These are phyloP conservation scores for Sugiyamaella lignohabitans DNA, from an alignment of 805 yeast genomes.

Conservation along the genomic window DNA sequence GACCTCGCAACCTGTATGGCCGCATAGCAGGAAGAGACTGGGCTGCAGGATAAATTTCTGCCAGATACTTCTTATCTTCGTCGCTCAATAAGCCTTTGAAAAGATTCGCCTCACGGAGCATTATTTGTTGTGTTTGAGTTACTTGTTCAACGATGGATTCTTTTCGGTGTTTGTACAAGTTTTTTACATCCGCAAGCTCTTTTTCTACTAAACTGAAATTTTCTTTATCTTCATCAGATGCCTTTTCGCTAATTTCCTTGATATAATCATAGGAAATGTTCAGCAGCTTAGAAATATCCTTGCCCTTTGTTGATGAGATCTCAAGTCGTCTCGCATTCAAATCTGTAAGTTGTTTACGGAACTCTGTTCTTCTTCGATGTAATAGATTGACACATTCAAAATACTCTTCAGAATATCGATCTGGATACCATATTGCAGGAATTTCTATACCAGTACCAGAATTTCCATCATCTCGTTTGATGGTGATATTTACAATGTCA, in stretches of 20 bases:
- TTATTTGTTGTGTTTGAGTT: slow-evolving; percentile 3
- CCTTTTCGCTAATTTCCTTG: not conserved
- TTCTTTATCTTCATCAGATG: not conserved
- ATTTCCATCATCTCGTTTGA: slow-evolving; percentile 24
- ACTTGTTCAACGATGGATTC: not conserved
- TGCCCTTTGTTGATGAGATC: slow-evolving; percentile 16
- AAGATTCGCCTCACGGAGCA: not conserved
- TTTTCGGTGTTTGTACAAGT: slow-evolving; percentile 9
- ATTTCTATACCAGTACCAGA: slow-evolving; percentile 21
- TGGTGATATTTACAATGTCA: slow-evolving; percentile 18
- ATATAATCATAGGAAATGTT: slow-evolving; percentile 12
- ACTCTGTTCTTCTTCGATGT: slow-evolving; percentile 5
- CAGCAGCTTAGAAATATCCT: slow-evolving; percentile 18
- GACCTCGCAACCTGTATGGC: slow-evolving; percentile 18
- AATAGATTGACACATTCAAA: slow-evolving; percentile 5
- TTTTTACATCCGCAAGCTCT: slow-evolving; percentile 11
- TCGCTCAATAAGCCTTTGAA: slow-evolving; percentile 14
- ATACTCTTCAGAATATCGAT: slow-evolving; percentile 16
- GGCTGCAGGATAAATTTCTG: slow-evolving; percentile 12
- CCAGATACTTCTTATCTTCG: not conserved
- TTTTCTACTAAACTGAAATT: not conserved
- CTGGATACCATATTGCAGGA: slow-evolving; percentile 20
- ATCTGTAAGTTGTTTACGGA: slow-evolving; percentile 11
- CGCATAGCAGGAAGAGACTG: slow-evolving; percentile 11
- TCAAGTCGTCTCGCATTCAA: slow-evolving; percentile 13